Evolutionary conservation across 163 green algal species (phyloP).

Genomic region (Prototheca stagnorum): DNA sequence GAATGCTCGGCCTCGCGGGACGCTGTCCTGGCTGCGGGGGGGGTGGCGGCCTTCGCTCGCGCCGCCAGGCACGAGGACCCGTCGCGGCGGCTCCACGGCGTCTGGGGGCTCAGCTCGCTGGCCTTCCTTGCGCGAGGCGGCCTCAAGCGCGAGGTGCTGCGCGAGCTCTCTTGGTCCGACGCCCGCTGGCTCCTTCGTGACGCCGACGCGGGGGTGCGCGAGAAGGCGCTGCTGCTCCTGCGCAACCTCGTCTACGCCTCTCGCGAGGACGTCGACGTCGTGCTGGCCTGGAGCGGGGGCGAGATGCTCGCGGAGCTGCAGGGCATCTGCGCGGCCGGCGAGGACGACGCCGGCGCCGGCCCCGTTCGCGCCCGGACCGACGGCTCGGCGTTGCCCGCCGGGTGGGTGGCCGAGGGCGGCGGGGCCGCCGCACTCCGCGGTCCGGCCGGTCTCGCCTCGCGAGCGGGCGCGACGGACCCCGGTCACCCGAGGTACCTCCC

Average conservation of each 20-base stretch:
- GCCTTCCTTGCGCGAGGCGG: background rate
- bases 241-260: slow-evolving; percentile 30
- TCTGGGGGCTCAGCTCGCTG: slow-evolving; percentile 1
- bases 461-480: no score
- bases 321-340: slow-evolving; percentile 2
- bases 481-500: no score
- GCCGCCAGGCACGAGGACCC: background rate
- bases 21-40: background rate
- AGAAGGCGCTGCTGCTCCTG: slow-evolving; percentile 45
- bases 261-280: background rate
- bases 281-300: slow-evolving; percentile 21
- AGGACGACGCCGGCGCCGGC: slow-evolving; percentile 1
- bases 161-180: background rate
- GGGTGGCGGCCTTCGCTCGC: background rate
- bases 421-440: slow-evolving; percentile 1
- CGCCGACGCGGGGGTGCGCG: slow-evolving; percentile 10
- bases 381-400: no score
- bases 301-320: slow-evolving; percentile 21
- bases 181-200: background rate
- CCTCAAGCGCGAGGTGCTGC: background rate
- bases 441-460: background rate
- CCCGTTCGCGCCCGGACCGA: no score
- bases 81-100: background rate
- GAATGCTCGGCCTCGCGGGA: slow-evolving; percentile 38
- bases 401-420: no score